phyloP scores from a whole-genome alignment of 768 basidiomycete species.

The Boletus rex-veris region DNA sequence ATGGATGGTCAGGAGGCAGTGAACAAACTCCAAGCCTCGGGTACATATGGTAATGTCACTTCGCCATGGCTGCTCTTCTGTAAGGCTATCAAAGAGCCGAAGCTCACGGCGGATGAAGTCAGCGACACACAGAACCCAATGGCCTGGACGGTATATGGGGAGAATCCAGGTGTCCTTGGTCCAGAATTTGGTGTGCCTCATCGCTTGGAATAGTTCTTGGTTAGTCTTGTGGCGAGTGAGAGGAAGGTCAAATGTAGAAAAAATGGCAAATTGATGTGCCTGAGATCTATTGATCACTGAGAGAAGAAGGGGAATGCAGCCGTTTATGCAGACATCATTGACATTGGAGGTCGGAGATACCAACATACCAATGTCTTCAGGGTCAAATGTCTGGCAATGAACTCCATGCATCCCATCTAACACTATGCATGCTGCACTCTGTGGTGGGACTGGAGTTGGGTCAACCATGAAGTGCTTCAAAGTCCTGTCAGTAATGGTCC shows the following conservation, averaged over 20 bases:
- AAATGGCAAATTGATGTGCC: neutral
- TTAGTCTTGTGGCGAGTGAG: too few species aligned
- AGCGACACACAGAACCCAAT: conserved; percentile 35
- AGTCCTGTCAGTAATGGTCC: neutral
- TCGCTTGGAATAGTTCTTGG: neutral
- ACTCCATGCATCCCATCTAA: too few species aligned
- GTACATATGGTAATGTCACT: neutral
- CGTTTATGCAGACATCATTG: neutral
- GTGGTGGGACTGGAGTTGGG: neutral
- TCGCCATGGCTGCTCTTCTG: conserved; percentile 2
- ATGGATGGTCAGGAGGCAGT: neutral
- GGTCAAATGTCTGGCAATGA: neutral
- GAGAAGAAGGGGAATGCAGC: neutral
- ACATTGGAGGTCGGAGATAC: neutral
- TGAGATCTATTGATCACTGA: too few species aligned
- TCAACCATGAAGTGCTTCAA: neutral
- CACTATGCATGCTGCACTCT: too few species aligned
- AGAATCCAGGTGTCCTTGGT: conserved; percentile 34
- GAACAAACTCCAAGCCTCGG: neutral
- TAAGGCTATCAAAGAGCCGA: conserved; percentile 13
- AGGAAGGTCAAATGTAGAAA: neutral
- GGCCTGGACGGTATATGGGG: conserved; percentile 33
- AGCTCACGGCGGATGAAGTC: conserved; percentile 1
- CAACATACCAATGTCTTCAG: neutral
- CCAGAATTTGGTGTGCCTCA: conserved; percentile 25